Evolutionary conservation across 768 basidiomycete species (phyloP).

Genomic region (Xerocomellus dryophilus): DNA sequence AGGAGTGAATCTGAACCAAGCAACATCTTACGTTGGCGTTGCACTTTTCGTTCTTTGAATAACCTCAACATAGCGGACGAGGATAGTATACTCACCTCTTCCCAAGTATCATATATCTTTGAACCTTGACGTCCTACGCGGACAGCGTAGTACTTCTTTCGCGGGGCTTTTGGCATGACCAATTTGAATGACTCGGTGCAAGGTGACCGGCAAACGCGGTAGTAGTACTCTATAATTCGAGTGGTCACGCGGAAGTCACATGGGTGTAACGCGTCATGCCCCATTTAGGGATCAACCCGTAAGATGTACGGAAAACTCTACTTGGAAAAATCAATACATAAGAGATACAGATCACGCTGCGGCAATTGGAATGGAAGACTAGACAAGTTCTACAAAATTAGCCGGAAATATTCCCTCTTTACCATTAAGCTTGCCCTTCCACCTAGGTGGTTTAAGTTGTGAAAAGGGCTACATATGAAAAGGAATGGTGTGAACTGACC

Average conservation of each 20-base stretch:
- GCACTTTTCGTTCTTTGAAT: slow-evolving; percentile 35
- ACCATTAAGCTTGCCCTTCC: slow-evolving; percentile 66
- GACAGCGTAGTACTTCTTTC: slow-evolving; percentile 60
- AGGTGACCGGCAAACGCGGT: not conserved
- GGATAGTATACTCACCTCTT: slow-evolving; percentile 43
- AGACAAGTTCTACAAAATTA: slow-evolving; percentile 74
- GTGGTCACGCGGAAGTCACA: not conserved
- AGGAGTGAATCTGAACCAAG: not conserved
- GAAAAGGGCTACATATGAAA: not conserved
- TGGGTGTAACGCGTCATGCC: not conserved
- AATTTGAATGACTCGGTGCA: too few species aligned
- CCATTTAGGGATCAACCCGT: too few species aligned
- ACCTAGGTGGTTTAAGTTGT: slow-evolving; percentile 43
- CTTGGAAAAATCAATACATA: not conserved
- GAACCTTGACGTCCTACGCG: slow-evolving; percentile 54
- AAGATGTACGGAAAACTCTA: not conserved
- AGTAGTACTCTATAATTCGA: not conserved
- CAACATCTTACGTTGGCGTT: slow-evolving; percentile 39
- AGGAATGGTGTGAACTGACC: slow-evolving; percentile 41
- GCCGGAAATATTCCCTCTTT: slow-evolving; percentile 75
- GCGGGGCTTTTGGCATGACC: slow-evolving; percentile 29
- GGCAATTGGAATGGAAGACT: not conserved
- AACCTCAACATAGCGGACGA: not conserved
- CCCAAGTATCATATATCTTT: slow-evolving; percentile 57
- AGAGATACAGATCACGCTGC: slow-evolving; percentile 3